Evolutionary conservation across 75 land plant genomes (phyloP).

Genomic region (Selaginella tamariscina): DNA sequence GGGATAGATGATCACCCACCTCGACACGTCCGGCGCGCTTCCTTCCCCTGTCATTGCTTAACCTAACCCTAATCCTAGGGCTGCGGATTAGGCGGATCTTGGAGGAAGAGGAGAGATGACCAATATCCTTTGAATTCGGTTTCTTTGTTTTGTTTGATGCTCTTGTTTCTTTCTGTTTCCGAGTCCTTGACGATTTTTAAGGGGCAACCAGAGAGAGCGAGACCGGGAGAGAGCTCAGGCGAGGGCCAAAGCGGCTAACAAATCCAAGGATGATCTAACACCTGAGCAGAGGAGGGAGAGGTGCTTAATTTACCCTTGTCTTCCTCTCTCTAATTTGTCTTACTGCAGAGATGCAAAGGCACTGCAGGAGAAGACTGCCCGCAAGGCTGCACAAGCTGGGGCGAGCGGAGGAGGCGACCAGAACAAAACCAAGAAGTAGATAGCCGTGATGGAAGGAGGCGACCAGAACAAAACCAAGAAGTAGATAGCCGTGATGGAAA

Average conservation of each 20-base stretch:
- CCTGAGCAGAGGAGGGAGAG: not conserved
- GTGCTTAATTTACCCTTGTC: not conserved
- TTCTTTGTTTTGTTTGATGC: not conserved
- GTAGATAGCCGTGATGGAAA: not conserved
- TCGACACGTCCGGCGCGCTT: conserved; percentile 32
- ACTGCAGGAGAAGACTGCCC: not conserved
- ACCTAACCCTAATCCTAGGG: not conserved
- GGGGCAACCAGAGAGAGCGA: not conserved
- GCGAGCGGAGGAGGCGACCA: not conserved
- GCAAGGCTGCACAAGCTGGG: not conserved
- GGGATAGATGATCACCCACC: conserved; percentile 67
- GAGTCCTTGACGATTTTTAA: not conserved
- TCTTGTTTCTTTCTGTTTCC: not conserved
- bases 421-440: not conserved
- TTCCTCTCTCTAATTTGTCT: too few species aligned
- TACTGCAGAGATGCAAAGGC: conserved; percentile 1
- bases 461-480: not conserved
- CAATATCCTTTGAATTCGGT: too few species aligned
- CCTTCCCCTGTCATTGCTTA: not conserved
- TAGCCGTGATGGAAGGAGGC: not conserved
- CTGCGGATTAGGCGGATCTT: not conserved
- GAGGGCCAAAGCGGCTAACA: not conserved
- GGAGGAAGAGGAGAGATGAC: not conserved
- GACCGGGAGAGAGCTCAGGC: not conserved
- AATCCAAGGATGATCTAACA: not conserved